phyloP scores from a whole-genome alignment of 176 grass and related monocot genomes.

The Metroxylon sagu region DNA sequence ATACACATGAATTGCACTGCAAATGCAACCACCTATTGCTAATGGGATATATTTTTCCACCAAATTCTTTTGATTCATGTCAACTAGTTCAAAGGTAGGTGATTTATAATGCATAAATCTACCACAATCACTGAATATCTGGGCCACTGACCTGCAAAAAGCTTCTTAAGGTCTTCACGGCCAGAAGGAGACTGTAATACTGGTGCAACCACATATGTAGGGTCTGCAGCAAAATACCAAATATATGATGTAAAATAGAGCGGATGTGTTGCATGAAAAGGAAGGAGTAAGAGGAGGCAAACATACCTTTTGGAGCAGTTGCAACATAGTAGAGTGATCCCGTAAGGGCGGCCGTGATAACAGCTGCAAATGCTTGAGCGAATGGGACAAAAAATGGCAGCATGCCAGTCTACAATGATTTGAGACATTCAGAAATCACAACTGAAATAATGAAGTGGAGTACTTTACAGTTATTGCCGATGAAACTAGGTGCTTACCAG shows the following conservation, averaged over 20 bases:
- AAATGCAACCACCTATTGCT: no score
- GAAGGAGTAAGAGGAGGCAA: background rate
- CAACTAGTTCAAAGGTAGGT: no score
- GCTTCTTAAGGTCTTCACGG: constrained; percentile 66
- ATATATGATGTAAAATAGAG: background rate
- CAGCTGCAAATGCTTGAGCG: constrained; percentile 91
- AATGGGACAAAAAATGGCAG: constrained; percentile 83
- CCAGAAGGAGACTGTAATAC: constrained; percentile 47
- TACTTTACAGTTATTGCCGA: no score
- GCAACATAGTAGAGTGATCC: constrained; percentile 87
- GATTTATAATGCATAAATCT: no score
- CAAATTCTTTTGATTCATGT: no score
- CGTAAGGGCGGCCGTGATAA: constrained; percentile 81
- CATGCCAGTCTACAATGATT: constrained; percentile 55
- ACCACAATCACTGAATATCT: no score
- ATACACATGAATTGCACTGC: no score
- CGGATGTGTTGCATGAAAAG: background rate
- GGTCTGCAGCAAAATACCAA: constrained; percentile 42
- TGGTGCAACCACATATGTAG: constrained; percentile 82
- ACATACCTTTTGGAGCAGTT: constrained; percentile 65
- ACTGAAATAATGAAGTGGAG: no score
- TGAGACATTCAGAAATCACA: no score
- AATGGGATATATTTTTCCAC: no score
- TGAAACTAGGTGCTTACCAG: constrained; percentile 33
- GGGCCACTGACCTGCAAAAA: constrained; percentile 50